A percentile compares a stretch with the other conserved stretches of the same genome.
These are phyloP conservation scores for Ustilago hordei DNA, from an alignment of 1,284 basidiomycete species.

Conservation along the genomic window DNA sequence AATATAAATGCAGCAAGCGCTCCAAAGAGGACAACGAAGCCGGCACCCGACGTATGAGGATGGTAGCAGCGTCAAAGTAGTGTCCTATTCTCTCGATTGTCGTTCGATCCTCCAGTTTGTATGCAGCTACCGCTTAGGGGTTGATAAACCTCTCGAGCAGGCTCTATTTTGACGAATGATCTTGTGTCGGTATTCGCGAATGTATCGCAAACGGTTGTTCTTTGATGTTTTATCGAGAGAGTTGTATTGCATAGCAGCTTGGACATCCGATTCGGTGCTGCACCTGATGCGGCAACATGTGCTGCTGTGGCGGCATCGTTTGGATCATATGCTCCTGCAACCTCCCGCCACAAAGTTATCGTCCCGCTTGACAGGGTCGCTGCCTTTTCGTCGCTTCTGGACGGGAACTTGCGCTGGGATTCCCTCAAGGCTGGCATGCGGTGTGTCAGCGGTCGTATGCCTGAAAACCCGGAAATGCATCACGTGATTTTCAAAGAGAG, in stretches of 20 bases:
- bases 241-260: constrained; percentile 18
- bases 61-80: constrained; percentile 10
- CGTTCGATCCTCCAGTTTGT: neutral
- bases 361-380: constrained; percentile 42
- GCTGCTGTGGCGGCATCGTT: constrained; percentile 17
- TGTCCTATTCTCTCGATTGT: neutral
- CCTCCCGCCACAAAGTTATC: constrained; percentile 16
- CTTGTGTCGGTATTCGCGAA: constrained; percentile 5
- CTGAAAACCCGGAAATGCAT: too few relatives aligned
- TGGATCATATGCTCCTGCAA: constrained; percentile 7
- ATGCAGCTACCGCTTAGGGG: constrained; percentile 5
- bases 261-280: constrained; percentile 17
- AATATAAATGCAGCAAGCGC: constrained; percentile 7
- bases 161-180: constrained; percentile 10
- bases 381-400: constrained; percentile 46
- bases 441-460: neutral
- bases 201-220: constrained; percentile 14
- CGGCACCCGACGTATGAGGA: constrained; percentile 10
- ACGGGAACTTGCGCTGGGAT: constrained; percentile 17
- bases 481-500: neutral
- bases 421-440: constrained; percentile 13
- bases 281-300: constrained; percentile 32
- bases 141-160: constrained; percentile 11
- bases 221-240: constrained; percentile 7
- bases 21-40: constrained; percentile 3